phyloP scores from a whole-genome alignment of 345 rosid genomes.

The Salix exigua region DNA sequence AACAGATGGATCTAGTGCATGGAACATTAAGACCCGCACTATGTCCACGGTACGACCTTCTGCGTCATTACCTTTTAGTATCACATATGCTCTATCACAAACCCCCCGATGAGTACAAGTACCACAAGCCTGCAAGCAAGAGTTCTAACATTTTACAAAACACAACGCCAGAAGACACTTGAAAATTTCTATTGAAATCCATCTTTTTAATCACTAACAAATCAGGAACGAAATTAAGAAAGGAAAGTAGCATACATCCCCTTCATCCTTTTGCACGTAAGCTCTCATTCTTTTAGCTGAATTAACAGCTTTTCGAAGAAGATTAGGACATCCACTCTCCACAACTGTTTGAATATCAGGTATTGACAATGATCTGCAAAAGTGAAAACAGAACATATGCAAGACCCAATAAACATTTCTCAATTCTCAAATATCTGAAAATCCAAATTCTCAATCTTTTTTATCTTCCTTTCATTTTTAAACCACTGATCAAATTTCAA shows the following conservation, averaged over 20 bases:
- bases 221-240: background rate
- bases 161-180: background rate
- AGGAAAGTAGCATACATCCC: constrained; percentile 52
- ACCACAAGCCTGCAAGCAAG: constrained; percentile 62
- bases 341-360: constrained; percentile 59
- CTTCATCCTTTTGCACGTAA: constrained; percentile 61
- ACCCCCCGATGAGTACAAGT: constrained; percentile 73
- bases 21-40: constrained; percentile 57
- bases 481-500: background rate
- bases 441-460: background rate
- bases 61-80: constrained; percentile 59
- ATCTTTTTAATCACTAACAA: background rate
- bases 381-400: constrained; percentile 5
- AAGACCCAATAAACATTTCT: background rate
- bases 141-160: constrained; percentile 8
- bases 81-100: constrained; percentile 88
- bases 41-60: constrained; percentile 83
- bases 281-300: constrained; percentile 88
- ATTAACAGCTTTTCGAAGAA: constrained; percentile 67
- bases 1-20: constrained; percentile 72
- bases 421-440: background rate
- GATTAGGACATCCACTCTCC: constrained; percentile 81
- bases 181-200: background rate
- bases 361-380: constrained; percentile 56
- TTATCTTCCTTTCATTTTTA: background rate